These are phyloP conservation scores for Edaphochlamys debaryana DNA, from an alignment of 139 green algal genomes.

Conservation along the genomic window DNA sequence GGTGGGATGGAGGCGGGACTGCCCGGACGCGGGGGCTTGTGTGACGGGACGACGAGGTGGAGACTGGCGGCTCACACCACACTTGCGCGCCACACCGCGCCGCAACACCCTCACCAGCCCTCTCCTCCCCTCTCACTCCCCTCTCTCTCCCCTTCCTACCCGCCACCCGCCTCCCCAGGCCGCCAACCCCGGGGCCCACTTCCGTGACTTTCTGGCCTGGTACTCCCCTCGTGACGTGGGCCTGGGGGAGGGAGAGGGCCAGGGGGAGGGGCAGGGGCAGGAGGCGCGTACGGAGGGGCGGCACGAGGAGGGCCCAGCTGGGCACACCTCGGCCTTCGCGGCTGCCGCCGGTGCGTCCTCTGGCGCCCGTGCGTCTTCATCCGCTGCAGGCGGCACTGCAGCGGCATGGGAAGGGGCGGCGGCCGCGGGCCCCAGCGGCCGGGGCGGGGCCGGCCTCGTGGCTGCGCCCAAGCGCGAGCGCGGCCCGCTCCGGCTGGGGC, in stretches of 20 bases:
- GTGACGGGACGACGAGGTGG: too few relatives aligned
- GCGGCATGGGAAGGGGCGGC: neutral
- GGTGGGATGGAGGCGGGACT: too few relatives aligned
- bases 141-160: neutral
- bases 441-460: neutral
- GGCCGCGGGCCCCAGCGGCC: neutral
- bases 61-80: too few relatives aligned
- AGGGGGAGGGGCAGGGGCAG: neutral
- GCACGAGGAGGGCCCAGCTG: neutral
- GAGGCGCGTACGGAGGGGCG: neutral
- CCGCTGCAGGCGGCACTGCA: too few relatives aligned
- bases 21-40: neutral
- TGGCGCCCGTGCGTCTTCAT: too few relatives aligned
- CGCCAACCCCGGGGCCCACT: slow-evolving; percentile 81
- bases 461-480: neutral
- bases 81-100: too few relatives aligned
- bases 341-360: too few relatives aligned
- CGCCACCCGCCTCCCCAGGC: slow-evolving; percentile 46
- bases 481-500: too few relatives aligned
- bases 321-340: too few relatives aligned
- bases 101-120: too few relatives aligned
- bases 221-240: slow-evolving; percentile 79
- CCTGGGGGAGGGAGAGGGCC: neutral
- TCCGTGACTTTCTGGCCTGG: slow-evolving; percentile 91
- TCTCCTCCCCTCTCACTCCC: too few relatives aligned